Conservation (phyloP, 306 rosid genomes). For the Fragaria iinumae region DNA sequence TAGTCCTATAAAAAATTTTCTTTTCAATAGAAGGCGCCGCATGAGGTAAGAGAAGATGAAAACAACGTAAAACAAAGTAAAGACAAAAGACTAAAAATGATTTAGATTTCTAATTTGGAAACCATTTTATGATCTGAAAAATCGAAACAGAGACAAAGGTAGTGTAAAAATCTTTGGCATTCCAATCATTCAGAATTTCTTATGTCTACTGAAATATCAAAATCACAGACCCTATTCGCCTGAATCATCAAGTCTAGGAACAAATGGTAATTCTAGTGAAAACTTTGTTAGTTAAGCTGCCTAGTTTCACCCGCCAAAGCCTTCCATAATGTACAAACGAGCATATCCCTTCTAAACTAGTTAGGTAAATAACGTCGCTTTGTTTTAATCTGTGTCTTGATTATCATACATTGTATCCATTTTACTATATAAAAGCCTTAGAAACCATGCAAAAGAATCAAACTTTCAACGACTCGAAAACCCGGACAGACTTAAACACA, state of each 20-base stretch:
- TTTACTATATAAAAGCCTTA: background rate
- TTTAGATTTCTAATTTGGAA: background rate
- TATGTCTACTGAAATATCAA: background rate
- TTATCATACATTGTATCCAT: background rate
- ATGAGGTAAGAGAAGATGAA: background rate
- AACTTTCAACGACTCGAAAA: background rate
- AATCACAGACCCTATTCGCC: background rate
- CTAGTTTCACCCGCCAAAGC: background rate
- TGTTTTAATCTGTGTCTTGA: background rate
- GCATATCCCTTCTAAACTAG: background rate
- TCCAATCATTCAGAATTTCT: background rate
- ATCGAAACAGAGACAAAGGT: background rate
- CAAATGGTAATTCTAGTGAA: background rate
- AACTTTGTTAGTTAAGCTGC: background rate
- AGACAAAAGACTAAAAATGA: background rate
- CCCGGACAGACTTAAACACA: background rate
- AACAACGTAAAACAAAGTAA: background rate
- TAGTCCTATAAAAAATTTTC: background rate
- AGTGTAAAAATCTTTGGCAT: background rate
- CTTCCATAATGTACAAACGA: background rate
- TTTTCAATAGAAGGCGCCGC: background rate
- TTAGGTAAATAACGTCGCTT: slow-evolving; percentile 15
- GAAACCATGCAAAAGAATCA: background rate
- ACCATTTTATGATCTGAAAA: background rate
- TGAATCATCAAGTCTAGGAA: background rate